Base-by-base conservation (phyloP, 169 alveolate genomes). In the Plasmodium gallinaceum region DNA sequence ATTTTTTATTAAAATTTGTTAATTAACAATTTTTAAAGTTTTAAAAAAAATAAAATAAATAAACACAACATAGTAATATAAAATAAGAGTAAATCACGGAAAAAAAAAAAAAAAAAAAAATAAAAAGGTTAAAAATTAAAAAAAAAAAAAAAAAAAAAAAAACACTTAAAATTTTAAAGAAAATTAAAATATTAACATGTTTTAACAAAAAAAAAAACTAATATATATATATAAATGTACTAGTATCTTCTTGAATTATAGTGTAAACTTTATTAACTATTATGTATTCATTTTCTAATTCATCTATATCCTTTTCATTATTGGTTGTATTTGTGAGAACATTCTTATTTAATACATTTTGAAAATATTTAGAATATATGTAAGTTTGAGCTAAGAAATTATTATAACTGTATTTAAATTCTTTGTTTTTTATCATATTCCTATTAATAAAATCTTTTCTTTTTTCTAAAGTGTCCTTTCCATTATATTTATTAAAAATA, bases 261-360 rank as follows among this genome's bases (percentile, higher is more conserved):
- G 78, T 76, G 76, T 76, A 76, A 26, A 76, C 89, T 42, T 76
- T 76, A 12, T 66, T 62, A 10, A 76, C 89, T 10, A 76, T 58
- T 5, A 76, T 43, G 43, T 76, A 76, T 39, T 76, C 89, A 16
- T 62, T 46, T 42, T 64, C 89, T 43, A 64, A 57, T 57, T 76
- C 76, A 5, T 26, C 76, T 12, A 76, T 43, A 16, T 48, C 89
- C 5, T 48, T 5, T n/a, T 76, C 89, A 12, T 64, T 76, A 48
- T 76, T 69, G 5, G 26, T 48, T 14, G 8, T 16, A 16, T 24
- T 20, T 6, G 68, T 48, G 20, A 58, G 43, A 48, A 74, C 57
- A 18, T 76, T 76, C 54, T 76, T 76, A 65, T 76, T 76, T 65
- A 76, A 46, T 48, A 48, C 45, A 22, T 12, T 43, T 43, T 62